Base-by-base conservation (phyloP, 2,329 filamentous ascomycete species). In the Pseudopyricularia javanii region DNA sequence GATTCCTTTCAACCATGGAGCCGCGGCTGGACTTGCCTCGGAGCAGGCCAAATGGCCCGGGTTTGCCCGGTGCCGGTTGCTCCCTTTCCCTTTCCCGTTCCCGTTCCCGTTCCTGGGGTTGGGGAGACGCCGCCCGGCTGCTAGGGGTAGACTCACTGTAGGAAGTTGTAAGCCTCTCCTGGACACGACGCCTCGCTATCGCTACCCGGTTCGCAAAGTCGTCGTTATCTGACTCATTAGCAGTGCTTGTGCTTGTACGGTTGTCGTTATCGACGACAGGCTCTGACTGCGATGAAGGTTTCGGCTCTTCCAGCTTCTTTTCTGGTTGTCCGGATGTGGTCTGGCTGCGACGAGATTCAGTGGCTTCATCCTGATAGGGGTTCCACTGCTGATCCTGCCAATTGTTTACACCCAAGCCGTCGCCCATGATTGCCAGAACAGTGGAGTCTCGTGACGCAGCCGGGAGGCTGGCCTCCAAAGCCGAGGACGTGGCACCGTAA, bases 171-270 rank as follows among this genome's bases (percentile, higher is more conserved):
- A 91, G 70, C 58, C 81, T 84, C 64, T 91, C 85, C 51, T 87
- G 82, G 7, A 91, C 84, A 1, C 83, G 78, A 30, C 79, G 79
- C 53, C 85, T 80, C 15, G 86, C 80, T 57, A 83, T 78, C 2
- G 85, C 86, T 37, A 91, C 74, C 60, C 89, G 84, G 51, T 76
- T 80, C 17, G 84, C 82, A 61, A 91, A 90, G 28, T 88, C 86
- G 51, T 88, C 37, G 8, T n/a, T 81, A 4, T 77, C 74, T 51
- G 83, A 81, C 28, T 73, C 48, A 4, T 50, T 50, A 14, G 14
- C 32, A 22, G 3, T 28, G 20, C 48, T 50, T 20, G 2, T 32
- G 22, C 28, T 37, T n/a, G n/a, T n/a, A n/a, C n/a, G n/a, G 24
- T 12, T 43, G 35, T 26, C 33, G n/a, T 26, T 30, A 4, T 11